Base-by-base conservation (phyloP, 169 alveolate species). In the Amoebophrya sp. region DNA sequence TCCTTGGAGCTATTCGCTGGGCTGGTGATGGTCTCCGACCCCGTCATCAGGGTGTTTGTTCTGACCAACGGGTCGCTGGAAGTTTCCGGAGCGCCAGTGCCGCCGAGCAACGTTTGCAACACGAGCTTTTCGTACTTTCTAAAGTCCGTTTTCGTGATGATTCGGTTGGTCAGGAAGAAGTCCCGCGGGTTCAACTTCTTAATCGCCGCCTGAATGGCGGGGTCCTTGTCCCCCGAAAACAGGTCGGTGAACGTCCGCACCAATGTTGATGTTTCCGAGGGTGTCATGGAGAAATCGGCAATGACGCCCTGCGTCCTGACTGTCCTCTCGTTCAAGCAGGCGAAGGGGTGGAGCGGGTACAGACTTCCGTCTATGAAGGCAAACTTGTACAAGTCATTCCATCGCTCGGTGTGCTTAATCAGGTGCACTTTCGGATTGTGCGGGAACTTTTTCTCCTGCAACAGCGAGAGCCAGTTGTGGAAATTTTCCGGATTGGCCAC, bases 401-500 rank as follows among this genome's bases (percentile, higher is more conserved):
- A 94, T 0, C 95, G 89, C 91, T 94, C 95, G 12, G 40, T 53
- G 89, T 94, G 93, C 90, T 90, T 91, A 14, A 92, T 91, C 35
- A 94, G 41, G 89, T 91, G 39, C 41, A 89, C 92, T 91, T 77
- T n/a, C 25, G 92, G 55, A 0, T 40, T 23, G 47, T 40, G 89
- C 32, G 90, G 92, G 41, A 39, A 47, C 91, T 90, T 90, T 77
- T 92, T 91, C 33, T 95, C 96, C 92, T 93, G 92, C 77, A 94
- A 93, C 77, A 33, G 29, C 38, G 91, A 38, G 39, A 96, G 93
- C 98, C 98, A 96, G 3, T 94, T 91, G 89, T 96, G 96, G 93
- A 96, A 96, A 77, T 94, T 94, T 77, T 91, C 90, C 33, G 97
- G 97, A 93, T 97, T 97, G 66, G 98, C 97, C 47, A 97, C 97